Base-by-base conservation (phyloP, 768 basidiomycete genomes). In the Phanerochaete carnosa region DNA sequence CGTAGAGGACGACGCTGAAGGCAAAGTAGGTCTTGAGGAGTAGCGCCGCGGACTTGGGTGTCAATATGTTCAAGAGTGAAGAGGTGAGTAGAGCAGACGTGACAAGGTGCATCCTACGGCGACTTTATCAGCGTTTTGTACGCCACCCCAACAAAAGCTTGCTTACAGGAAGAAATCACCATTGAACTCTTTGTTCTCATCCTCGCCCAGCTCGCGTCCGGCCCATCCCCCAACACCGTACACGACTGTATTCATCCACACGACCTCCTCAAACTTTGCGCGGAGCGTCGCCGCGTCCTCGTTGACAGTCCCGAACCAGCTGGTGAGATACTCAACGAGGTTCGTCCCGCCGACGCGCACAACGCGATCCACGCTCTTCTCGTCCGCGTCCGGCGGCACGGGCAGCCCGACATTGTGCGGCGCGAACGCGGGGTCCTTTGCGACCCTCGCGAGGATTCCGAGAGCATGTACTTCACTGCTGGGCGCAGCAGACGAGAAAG, bases 61-160 rank as follows among this genome's bases (percentile, higher is more conserved):
- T 69, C 61, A 69, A 68, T 9, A 59, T 53, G 8, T 68, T 64
- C 33, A 79, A 64, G 45, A 85, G 59, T 1, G 86, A 80, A 0
- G 83, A 76, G 28, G 88, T 67, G 75, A 89, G 88, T 23, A 88
- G 66, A 3, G 83, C 77, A 3, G 87, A 88, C 0, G 89, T 92
- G 39, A 89, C 80, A 1, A 86, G 72, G 63, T 85, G 89, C 74
- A 87, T 83, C 13, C 87, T 90, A 45, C 8, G 3, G 11, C 1
- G 19, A 4, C 12, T 30, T 19, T 7, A 16, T 52, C 11, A 52
- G 30, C 13, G 22, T 19, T 7, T 19, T 12, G 30, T 3, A 16
- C 23, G 11, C 7, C 32, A 22, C 15, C 13, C 2, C 2, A 47
- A 47, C 12, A 26, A 11, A n/a, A 26, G 19, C 22, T 4, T n/a